Conservation (phyloP, 352 stramenopile genomes). For the Thraustochytrium striatum region DNA sequence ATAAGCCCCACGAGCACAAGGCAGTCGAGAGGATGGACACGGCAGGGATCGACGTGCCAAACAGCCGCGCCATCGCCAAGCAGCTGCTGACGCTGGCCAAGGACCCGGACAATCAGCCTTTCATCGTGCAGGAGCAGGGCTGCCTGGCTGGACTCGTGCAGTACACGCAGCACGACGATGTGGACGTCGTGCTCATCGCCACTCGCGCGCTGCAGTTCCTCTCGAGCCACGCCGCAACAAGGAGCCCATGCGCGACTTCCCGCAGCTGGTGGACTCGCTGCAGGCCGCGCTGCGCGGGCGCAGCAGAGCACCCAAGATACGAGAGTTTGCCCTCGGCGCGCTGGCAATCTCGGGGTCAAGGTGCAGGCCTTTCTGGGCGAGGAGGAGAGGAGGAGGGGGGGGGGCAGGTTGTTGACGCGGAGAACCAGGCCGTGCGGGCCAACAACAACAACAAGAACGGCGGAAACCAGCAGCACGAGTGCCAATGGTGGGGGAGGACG, state of each 20-base stretch:
- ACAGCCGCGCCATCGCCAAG: slow-evolving; percentile 42
- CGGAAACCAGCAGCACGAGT: too few species aligned
- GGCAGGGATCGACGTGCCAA: slow-evolving; percentile 24
- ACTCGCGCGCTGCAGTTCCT: slow-evolving; percentile 42
- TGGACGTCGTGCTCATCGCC: slow-evolving; percentile 38
- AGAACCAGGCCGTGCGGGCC: background rate
- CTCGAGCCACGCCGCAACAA: slow-evolving; percentile 24
- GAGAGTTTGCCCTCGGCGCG: slow-evolving; percentile 14
- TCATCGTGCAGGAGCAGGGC: slow-evolving; percentile 43
- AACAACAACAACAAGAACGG: background rate
- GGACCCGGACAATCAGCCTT: slow-evolving; percentile 45
- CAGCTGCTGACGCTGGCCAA: slow-evolving; percentile 44
- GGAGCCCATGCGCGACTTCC: slow-evolving; percentile 21
- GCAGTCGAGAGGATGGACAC: slow-evolving; percentile 25
- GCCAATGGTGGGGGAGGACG: too few species aligned
- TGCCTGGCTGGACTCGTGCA: slow-evolving; percentile 39
- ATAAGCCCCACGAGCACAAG: background rate
- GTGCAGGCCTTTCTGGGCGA: background rate
- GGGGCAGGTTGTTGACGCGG: background rate
- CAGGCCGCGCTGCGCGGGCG: background rate
- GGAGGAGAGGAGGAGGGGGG: background rate
- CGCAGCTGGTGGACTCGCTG: slow-evolving; percentile 9
- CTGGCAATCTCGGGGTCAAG: slow-evolving; percentile 19
- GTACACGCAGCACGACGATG: slow-evolving; percentile 43
- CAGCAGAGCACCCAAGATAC: background rate